These are phyloP conservation scores for Aspergillus eucalypticola DNA, from an alignment of 2,329 filamentous ascomycete species.

Conservation along the genomic window DNA sequence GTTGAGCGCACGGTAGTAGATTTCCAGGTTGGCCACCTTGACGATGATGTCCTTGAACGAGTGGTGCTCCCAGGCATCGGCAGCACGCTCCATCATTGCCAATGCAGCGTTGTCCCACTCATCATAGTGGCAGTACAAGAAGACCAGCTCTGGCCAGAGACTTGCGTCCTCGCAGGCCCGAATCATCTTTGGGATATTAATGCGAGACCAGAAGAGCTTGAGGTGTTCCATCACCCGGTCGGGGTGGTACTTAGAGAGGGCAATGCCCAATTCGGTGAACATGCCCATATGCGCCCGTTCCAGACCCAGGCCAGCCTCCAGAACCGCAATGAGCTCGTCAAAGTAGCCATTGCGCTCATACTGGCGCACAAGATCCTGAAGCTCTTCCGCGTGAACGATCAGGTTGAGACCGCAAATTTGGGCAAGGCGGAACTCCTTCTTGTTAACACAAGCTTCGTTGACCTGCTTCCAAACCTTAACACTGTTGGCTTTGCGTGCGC, in stretches of 20 bases:
- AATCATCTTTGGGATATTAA: slow-evolving; percentile 98
- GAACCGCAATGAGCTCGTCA: slow-evolving; percentile 89
- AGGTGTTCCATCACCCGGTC: slow-evolving; percentile 98
- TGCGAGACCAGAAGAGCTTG: slow-evolving; percentile 96
- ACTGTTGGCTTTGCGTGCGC: slow-evolving; percentile 96
- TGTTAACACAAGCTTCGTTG: slow-evolving; percentile 90
- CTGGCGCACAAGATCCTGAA: slow-evolving; percentile 88
- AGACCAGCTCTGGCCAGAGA: slow-evolving; percentile 95
- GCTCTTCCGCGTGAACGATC: slow-evolving; percentile 94
- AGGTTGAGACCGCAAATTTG: slow-evolving; percentile 99
- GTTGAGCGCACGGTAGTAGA: slow-evolving; percentile 95
- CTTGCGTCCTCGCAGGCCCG: slow-evolving; percentile 90
- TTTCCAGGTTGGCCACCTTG: slow-evolving; percentile 97
- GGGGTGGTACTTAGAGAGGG: slow-evolving; percentile 89
- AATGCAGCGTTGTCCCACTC: slow-evolving; percentile 97
- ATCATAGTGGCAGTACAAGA: slow-evolving; percentile 97
- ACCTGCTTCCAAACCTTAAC: slow-evolving; percentile 99
- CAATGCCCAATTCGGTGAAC: slow-evolving; percentile 92
- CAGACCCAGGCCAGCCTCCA: slow-evolving; percentile 91
- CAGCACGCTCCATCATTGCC: slow-evolving; percentile 95
- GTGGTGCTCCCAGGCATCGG: slow-evolving; percentile 98
- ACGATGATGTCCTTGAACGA: slow-evolving; percentile 98
- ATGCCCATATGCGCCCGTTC: slow-evolving; percentile 95
- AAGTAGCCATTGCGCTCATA: slow-evolving; percentile 98
- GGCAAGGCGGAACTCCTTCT: slow-evolving; percentile 98